These are phyloP conservation scores for Mycena vitilis DNA, from an alignment of 768 basidiomycete species.

Conservation along the genomic window DNA sequence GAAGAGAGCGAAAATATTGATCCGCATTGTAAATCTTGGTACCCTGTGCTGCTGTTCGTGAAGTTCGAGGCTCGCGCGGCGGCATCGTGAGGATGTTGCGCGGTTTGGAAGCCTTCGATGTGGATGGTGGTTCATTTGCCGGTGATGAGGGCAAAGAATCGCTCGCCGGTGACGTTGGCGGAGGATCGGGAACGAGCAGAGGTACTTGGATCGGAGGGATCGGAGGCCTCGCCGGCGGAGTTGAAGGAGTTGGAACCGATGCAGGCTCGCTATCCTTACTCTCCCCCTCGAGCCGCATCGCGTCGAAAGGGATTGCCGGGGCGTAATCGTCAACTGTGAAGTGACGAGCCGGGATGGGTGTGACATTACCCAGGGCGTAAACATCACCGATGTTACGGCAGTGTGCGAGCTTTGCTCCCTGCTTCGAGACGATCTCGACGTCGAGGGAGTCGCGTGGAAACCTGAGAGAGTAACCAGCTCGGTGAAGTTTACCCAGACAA, in stretches of 20 bases:
- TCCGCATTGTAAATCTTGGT: neutral
- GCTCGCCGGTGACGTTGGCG: neutral
- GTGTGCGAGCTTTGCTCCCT: too few relatives aligned
- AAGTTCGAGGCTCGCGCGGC: neutral
- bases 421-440: too few relatives aligned
- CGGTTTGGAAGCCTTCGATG: neutral
- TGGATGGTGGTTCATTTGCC: neutral
- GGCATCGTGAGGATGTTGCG: neutral
- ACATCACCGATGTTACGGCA: too few relatives aligned
- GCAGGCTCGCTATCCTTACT: neutral
- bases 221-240: too few relatives aligned
- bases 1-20: neutral
- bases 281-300: slow-evolving; percentile 28
- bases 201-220: too few relatives aligned
- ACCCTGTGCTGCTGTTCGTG: neutral
- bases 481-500: slow-evolving; percentile 25
- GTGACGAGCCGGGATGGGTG: too few relatives aligned
- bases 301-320: neutral
- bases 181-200: too few relatives aligned
- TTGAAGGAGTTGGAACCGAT: neutral
- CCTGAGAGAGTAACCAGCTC: slow-evolving; percentile 1
- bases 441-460: too few relatives aligned
- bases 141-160: neutral
- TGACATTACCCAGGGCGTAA: too few relatives aligned
- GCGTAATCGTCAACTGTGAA: too few relatives aligned